A percentile compares a stretch with the other conserved stretches of the same genome.
These are phyloP conservation scores for Epichloe baconii DNA, from an alignment of 2,329 filamentous ascomycete genomes.

Conservation along the genomic window DNA sequence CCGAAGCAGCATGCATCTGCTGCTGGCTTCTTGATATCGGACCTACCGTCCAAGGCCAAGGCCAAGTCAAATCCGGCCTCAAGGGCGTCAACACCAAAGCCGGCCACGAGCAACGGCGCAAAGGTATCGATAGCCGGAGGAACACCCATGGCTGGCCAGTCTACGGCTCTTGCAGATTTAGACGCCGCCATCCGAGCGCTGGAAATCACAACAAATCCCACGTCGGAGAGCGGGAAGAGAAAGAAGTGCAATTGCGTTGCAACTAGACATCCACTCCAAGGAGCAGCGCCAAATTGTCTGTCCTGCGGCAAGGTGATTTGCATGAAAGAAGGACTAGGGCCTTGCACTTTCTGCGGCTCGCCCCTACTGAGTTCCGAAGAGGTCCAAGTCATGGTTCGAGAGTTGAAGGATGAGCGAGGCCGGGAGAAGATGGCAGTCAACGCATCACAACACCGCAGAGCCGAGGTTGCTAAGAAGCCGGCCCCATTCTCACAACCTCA, in stretches of 20 bases:
- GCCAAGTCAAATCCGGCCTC: slow-evolving; percentile 38
- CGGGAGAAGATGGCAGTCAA: slow-evolving; percentile 76
- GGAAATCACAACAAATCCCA: slow-evolving; percentile 84
- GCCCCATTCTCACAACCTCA: slow-evolving; percentile 43
- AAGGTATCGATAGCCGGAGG: slow-evolving; percentile 67
- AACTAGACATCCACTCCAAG: slow-evolving; percentile 71
- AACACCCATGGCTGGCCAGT: slow-evolving; percentile 69
- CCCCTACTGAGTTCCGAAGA: slow-evolving; percentile 61
- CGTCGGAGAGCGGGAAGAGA: slow-evolving; percentile 39
- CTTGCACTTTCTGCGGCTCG: slow-evolving; percentile 79
- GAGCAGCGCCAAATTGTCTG: slow-evolving; percentile 86
- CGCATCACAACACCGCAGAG: slow-evolving; percentile 52
- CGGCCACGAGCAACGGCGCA: slow-evolving; percentile 35
- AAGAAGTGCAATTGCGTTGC: slow-evolving; percentile 81
- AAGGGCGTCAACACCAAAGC: slow-evolving; percentile 41
- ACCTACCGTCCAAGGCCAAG: slow-evolving; percentile 47
- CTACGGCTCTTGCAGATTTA: slow-evolving; percentile 56
- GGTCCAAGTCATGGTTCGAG: slow-evolving; percentile 71
- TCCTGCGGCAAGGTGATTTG: slow-evolving; percentile 92
- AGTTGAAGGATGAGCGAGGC: slow-evolving; percentile 74
- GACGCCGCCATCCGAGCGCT: slow-evolving; percentile 76
- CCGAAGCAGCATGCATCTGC: slow-evolving; percentile 43
- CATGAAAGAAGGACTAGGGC: slow-evolving; percentile 82
- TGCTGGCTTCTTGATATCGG: slow-evolving; percentile 69
- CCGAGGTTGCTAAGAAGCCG: slow-evolving; percentile 50